Percentiles rank a stretch among this genome's conserved stretches.
Evolutionary conservation across 805 yeast genomes (phyloP).

Genomic region (Jamesozyma gamospora): DNA sequence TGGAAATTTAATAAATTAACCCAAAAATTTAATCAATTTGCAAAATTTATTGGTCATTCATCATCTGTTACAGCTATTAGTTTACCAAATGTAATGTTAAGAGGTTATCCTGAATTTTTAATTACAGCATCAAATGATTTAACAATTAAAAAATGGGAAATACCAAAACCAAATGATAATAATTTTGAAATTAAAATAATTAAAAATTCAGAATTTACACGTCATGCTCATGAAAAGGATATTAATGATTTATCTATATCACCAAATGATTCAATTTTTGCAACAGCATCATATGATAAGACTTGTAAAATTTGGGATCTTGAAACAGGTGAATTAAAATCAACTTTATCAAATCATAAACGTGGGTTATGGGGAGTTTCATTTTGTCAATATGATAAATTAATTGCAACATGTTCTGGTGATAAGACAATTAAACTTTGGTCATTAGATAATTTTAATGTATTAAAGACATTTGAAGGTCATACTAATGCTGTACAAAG

Average conservation of each 20-base stretch:
- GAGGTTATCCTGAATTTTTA: conserved; percentile 50
- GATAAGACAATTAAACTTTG: conserved; percentile 86
- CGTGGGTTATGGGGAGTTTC: conserved; percentile 90
- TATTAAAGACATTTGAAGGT: conserved; percentile 81
- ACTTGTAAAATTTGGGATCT: conserved; percentile 83
- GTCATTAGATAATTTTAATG: conserved; percentile 70
- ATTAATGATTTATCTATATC: conserved; percentile 82
- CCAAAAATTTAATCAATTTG: conserved; percentile 36
- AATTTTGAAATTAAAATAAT: conserved; percentile 28
- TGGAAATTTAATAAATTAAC: conserved; percentile 56
- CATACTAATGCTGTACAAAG: conserved; percentile 89
- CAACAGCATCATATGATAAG: conserved; percentile 91
- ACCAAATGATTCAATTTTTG: conserved; percentile 82
- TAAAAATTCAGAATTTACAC: conserved; percentile 69
- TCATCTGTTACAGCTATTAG: conserved; percentile 78
- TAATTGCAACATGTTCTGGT: conserved; percentile 78
- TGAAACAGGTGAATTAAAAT: conserved; percentile 77
- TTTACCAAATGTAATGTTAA: conserved; percentile 45
- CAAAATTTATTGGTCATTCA: conserved; percentile 76
- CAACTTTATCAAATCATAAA: conserved; percentile 79
- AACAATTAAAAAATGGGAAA: conserved; percentile 77
- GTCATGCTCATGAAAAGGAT: conserved; percentile 95
- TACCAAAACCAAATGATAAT: conserved; percentile 38
- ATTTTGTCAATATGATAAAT: conserved; percentile 71
- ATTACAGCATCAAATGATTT: conserved; percentile 80